phyloP scores from a whole-genome alignment of 139 green algal genomes.

The Chlorella sp. region DNA sequence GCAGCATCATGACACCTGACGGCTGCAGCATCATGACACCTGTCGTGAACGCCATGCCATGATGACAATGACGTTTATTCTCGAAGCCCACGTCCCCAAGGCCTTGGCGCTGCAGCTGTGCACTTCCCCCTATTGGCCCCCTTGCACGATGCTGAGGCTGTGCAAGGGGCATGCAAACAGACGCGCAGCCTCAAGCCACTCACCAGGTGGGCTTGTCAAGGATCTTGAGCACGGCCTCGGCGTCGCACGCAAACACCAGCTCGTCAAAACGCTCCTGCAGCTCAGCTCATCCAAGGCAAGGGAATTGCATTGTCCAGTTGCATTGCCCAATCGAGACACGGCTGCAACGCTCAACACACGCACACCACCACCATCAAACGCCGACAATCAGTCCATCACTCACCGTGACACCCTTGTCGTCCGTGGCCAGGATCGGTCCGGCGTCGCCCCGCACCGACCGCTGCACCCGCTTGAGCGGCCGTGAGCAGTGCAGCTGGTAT shows the following conservation, averaged over 20 bases:
- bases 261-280: slow-evolving; percentile 39
- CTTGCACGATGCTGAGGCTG: too few relatives aligned
- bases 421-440: slow-evolving; percentile 6
- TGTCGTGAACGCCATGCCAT: too few relatives aligned
- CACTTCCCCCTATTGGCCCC: too few relatives aligned
- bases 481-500: slow-evolving; percentile 16
- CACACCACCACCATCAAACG: too few relatives aligned
- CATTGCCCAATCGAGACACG: too few relatives aligned
- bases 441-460: background rate
- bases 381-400: too few relatives aligned
- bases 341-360: too few relatives aligned
- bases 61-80: too few relatives aligned
- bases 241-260: slow-evolving; percentile 57
- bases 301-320: background rate
- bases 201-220: slow-evolving; percentile 32
- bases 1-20: too few relatives aligned
- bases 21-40: too few relatives aligned
- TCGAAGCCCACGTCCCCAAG: too few relatives aligned
- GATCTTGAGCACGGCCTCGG: slow-evolving; percentile 40
- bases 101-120: too few relatives aligned
- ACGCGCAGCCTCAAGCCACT: background rate
- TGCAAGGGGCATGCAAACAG: background rate
- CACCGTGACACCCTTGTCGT: slow-evolving; percentile 4
- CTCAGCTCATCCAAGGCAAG: background rate
- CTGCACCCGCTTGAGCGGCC: slow-evolving; percentile 22